Evolutionary conservation across 805 yeast genomes (phyloP).

Genomic region (Wickerhamomyces rabaulensis): DNA sequence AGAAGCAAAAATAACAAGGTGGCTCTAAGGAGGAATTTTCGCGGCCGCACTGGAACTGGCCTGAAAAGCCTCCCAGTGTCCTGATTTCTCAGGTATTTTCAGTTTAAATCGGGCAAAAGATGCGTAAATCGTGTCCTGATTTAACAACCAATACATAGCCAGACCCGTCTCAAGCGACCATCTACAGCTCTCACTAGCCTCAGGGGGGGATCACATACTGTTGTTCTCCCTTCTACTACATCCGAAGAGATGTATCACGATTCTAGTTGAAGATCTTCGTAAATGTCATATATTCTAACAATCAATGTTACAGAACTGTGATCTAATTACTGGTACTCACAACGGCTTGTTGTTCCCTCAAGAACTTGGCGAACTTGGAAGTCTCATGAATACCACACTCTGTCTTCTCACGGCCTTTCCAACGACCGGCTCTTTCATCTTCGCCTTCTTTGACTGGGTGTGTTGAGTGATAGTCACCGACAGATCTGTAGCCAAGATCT

Average conservation of each 20-base stretch:
- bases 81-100: background rate
- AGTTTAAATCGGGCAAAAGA: too few species aligned
- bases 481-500: conserved; percentile 82
- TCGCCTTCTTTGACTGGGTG: conserved; percentile 86
- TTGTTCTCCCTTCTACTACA: too few species aligned
- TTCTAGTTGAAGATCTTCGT: too few species aligned
- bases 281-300: background rate
- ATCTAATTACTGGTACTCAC: conserved; percentile 1
- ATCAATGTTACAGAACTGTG: background rate
- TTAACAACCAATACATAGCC: too few species aligned
- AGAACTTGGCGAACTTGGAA: conserved; percentile 61
- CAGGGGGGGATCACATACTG: too few species aligned
- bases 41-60: background rate
- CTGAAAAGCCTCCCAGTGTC: background rate
- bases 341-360: conserved; percentile 23
- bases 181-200: too few species aligned
- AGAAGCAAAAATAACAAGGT: background rate
- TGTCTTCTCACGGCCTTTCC: conserved; percentile 90
- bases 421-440: conserved; percentile 94
- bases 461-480: conserved; percentile 96
- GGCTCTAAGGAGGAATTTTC: background rate
- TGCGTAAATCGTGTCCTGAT: background rate
- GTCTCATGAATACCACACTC: conserved; percentile 95
- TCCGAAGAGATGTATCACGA: too few species aligned
- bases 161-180: too few species aligned